A percentile compares a stretch with the other conserved stretches of the same genome.
Conservation (phyloP, 2,329 filamentous ascomycete species). For the Apiospora pterosperma region DNA sequence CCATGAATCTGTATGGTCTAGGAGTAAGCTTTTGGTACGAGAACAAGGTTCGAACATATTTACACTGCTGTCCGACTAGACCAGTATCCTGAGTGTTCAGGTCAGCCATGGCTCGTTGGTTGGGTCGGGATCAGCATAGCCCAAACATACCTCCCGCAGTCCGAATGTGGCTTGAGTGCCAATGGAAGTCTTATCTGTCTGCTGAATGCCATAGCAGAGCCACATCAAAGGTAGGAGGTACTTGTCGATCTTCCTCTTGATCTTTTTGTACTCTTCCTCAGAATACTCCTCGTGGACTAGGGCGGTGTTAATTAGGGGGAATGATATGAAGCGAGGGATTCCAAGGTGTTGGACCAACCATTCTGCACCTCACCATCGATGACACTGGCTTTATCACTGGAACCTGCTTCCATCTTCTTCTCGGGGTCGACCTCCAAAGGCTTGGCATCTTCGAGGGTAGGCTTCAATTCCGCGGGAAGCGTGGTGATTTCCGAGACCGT, state of each 20-base stretch:
- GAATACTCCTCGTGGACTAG: slow-evolving; percentile 23
- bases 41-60: not conserved
- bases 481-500: slow-evolving; percentile 16
- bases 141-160: slow-evolving; percentile 22
- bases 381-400: slow-evolving; percentile 21
- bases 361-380: slow-evolving; percentile 16
- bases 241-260: slow-evolving; percentile 39
- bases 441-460: slow-evolving; percentile 12
- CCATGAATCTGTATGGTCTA: slow-evolving; percentile 24
- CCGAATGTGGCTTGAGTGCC: slow-evolving; percentile 36
- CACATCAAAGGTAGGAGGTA: slow-evolving; percentile 46
- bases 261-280: slow-evolving; percentile 33
- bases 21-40: not conserved
- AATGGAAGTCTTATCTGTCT: slow-evolving; percentile 42
- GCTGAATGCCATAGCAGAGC: slow-evolving; percentile 46
- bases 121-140: too few species aligned
- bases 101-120: not conserved
- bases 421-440: slow-evolving; percentile 15
- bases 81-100: slow-evolving; percentile 20
- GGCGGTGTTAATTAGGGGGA: not conserved
- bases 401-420: slow-evolving; percentile 11
- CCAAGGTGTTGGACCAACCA: slow-evolving; percentile 11
- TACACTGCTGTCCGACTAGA: slow-evolving; percentile 27
- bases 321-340: not conserved
- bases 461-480: slow-evolving; percentile 15